These are phyloP conservation scores for Petunia axillaris DNA, from an alignment of 257 asterid genomes.

Conservation along the genomic window DNA sequence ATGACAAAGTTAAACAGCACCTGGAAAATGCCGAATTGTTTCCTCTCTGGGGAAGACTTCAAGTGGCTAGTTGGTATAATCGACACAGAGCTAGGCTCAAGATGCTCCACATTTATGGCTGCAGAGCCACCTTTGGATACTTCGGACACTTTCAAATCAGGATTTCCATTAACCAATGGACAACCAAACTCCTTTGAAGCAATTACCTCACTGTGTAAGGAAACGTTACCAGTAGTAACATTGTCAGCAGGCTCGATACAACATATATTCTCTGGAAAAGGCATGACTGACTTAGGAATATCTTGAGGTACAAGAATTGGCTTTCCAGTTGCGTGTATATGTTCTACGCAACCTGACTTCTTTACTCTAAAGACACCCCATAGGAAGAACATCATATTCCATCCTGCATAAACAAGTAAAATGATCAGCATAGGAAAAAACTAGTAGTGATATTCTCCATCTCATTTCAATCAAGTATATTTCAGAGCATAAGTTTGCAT, in stretches of 20 bases:
- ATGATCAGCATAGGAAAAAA: background rate
- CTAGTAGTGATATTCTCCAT: constrained; percentile 14
- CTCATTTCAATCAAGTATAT: constrained; percentile 3
- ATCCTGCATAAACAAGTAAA: constrained; percentile 49
- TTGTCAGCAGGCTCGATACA: constrained; percentile 49
- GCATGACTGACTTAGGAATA: constrained; percentile 55
- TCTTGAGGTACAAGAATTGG: constrained; percentile 44
- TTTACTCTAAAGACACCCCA: constrained; percentile 94
- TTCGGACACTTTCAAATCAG: constrained; percentile 39
- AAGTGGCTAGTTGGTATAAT: background rate
- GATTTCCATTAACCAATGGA: constrained; percentile 40
- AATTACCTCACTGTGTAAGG: constrained; percentile 37
- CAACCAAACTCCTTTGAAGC: constrained; percentile 47
- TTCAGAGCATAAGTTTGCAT: constrained; percentile 15
- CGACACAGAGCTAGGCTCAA: constrained; percentile 39
- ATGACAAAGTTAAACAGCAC: constrained; percentile 21
- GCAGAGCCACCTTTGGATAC: constrained; percentile 36
- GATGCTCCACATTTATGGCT: constrained; percentile 25
- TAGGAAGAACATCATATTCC: constrained; percentile 78
- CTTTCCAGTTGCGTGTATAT: constrained; percentile 43
- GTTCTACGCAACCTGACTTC: constrained; percentile 49
- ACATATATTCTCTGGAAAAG: constrained; percentile 61
- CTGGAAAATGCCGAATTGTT: constrained; percentile 11
- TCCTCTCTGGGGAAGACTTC: constrained; percentile 7
- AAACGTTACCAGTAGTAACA: constrained; percentile 35